Conservation (phyloP, 2,329 filamentous ascomycete species). For the Pseudogymnoascus sp. region DNA sequence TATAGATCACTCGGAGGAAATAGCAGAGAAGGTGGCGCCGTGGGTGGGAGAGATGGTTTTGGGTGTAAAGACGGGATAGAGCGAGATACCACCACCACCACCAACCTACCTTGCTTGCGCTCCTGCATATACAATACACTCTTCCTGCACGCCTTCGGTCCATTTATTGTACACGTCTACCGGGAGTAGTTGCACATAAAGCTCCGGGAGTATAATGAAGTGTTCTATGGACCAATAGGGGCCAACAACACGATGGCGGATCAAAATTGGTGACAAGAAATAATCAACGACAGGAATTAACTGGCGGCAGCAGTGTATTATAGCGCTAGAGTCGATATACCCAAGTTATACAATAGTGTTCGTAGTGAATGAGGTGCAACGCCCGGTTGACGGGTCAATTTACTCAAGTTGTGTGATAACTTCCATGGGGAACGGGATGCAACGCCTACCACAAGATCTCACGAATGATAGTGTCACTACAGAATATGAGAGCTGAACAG, state of each 20-base stretch:
- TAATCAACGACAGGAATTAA: no score
- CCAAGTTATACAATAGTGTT: no score
- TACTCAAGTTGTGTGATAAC: no score
- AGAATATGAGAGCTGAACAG: not conserved
- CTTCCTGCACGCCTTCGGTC: not conserved
- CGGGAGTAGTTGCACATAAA: not conserved
- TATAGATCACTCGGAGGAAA: slow-evolving; percentile 40
- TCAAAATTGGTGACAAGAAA: no score
- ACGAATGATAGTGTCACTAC: not conserved
- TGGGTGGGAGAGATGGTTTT: slow-evolving; percentile 28
- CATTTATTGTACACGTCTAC: not conserved
- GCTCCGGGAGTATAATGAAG: not conserved
- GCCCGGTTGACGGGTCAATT: no score
- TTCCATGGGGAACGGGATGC: no score
- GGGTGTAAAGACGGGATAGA: not conserved
- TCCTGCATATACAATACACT: not conserved
- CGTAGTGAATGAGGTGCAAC: no score
- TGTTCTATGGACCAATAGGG: not conserved
- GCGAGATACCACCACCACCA: not conserved
- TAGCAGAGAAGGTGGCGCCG: slow-evolving; percentile 40
- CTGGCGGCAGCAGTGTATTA: no score
- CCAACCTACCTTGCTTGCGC: not conserved
- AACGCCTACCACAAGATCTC: no score
- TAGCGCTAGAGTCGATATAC: no score
- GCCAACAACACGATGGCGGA: not conserved